Evolutionary conservation across 83 land plant genomes (phyloP), one percentile per base, ranked within the genome.

Genomic region (Picea abies): DNA sequence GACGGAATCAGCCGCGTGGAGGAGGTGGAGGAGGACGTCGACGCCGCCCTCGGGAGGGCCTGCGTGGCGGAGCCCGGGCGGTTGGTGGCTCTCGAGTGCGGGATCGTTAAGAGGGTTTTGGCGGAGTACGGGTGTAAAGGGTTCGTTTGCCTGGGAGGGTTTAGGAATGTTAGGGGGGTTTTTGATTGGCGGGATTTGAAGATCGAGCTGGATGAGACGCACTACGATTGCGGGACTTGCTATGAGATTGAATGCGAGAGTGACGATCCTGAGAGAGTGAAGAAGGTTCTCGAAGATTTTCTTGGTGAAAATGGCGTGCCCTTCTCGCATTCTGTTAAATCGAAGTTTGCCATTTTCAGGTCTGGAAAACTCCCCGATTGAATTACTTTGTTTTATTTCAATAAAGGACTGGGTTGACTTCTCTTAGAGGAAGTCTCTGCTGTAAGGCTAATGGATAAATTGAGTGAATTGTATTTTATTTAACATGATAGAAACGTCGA

Each of bases 191-290:
- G 88, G 66, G 94, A 91, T 4, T 81, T 91, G 80, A 87, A 66
- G 56, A 68, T 97, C 73, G 99, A 97, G 89, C 85, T 97, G 49
- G 98, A 97, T 76, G 99, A 97, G 92, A 93, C 98, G 72, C 86
- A 79, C 66, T 95, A 80, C 85, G 89, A 83, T 3, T 97, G 95
- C 80, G 99, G 99, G 8, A 92, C 92, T 22, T 69, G 81, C 8
- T 97, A 91, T 79, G 99, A 97, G 89, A 87, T 97, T 16, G 99
- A 97, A 80, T 97, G 99, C 81, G 99, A 97, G 89, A 93, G 90
- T 25, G 35, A 81, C 4, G 94, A 93, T 75, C 95, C 99, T 4
- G 98, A 95, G 79, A 75, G 67, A 39, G 94, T 86, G 4, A 92
- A 92, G 86, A 69, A 82, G 64, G 2, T 90, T 85, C 86, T 95